Base-by-base conservation (phyloP, 2,329 filamentous ascomycete species). In the Cordyceps militaris region DNA sequence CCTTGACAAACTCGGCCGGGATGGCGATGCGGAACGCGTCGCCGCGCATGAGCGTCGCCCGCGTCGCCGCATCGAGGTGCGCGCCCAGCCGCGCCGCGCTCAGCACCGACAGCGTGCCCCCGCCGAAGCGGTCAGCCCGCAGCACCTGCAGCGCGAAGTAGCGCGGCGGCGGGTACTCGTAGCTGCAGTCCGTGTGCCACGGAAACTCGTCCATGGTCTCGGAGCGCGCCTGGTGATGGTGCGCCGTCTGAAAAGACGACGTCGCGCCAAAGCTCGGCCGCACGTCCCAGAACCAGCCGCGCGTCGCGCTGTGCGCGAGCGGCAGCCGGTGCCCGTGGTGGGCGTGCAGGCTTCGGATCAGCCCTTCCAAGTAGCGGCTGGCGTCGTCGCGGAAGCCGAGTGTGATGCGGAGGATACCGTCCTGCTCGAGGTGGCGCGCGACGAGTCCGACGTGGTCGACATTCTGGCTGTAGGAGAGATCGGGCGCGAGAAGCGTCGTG, bases 251-350 rank as follows among this genome's bases (percentile, higher is more conserved):
- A 49, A 67, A 69, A 24, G 28, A 65, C 13, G 51, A 57, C 8
- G 58, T 50, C 9, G 16, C n/a, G 28, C 3, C 16, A 0, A 1
- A 4, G 42, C 61, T 66, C 3, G 72, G 74, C 1, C 69, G 69
- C 3, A 76, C 66, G 46, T 76, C 74, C 74, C 74, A 76, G 60
- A 76, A 76, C 74, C 73, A 76, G 4, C 74, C 74, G 4, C 68
- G 67, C 0, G 63, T 67, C 1, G 73, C 72, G 58, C 73, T 76
- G 59, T 76, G 74, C 0, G 68, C 60, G 19, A 75, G 74, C 3
- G 74, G 74, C 0, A 76, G 66, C 2, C 62, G 63, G 49, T 76
- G 74, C 0, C 65, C 65, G 24, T 71, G 66, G 10, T 67, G 13
- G 4, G 61, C 44, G 57, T 76, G 65, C 1, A 76, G 69, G 19